Conservation (phyloP, 2,329 filamentous ascomycete species). For the Xylaria sp. region DNA sequence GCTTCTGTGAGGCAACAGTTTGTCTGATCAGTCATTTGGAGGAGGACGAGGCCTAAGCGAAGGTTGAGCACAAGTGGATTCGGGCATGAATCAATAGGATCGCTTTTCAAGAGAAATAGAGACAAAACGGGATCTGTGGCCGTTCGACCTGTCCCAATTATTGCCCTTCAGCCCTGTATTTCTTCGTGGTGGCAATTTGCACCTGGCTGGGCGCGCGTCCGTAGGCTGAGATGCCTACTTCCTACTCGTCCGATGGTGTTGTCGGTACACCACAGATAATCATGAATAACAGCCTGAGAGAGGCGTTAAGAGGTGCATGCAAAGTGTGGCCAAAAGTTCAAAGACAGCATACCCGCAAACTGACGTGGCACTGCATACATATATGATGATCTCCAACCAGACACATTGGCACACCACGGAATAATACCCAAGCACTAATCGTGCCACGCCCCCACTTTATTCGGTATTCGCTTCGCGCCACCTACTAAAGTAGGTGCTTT, state of each 20-base stretch:
- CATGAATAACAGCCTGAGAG: background rate
- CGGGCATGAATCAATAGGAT: slow-evolving; percentile 16
- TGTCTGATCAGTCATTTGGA: slow-evolving; percentile 6
- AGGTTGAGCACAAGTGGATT: slow-evolving; percentile 5
- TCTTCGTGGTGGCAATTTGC: slow-evolving; percentile 21
- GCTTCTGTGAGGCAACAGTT: background rate
- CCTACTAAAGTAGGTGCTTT: too few species aligned
- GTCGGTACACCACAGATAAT: background rate
- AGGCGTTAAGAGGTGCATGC: slow-evolving; percentile 12
- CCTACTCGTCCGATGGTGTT: background rate
- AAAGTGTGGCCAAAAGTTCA: slow-evolving; percentile 27
- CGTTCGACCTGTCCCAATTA: slow-evolving; percentile 5
- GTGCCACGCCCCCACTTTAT: too few species aligned
- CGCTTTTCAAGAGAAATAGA: background rate
- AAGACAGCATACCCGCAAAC: slow-evolving; percentile 22
- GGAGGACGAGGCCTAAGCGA: slow-evolving; percentile 1
- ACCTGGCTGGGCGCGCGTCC: background rate
- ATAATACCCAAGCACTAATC: background rate
- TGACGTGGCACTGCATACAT: slow-evolving; percentile 34
- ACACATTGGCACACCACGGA: slow-evolving; percentile 9
- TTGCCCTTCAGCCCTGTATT: slow-evolving; percentile 10
- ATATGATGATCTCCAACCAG: slow-evolving; percentile 2
- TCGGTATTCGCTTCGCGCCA: too few species aligned
- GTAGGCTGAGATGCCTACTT: slow-evolving; percentile 1
- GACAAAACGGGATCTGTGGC: background rate